These are phyloP conservation scores for Vishniacozyma victoriae DNA, from an alignment of 768 basidiomycete species.

Conservation along the genomic window DNA sequence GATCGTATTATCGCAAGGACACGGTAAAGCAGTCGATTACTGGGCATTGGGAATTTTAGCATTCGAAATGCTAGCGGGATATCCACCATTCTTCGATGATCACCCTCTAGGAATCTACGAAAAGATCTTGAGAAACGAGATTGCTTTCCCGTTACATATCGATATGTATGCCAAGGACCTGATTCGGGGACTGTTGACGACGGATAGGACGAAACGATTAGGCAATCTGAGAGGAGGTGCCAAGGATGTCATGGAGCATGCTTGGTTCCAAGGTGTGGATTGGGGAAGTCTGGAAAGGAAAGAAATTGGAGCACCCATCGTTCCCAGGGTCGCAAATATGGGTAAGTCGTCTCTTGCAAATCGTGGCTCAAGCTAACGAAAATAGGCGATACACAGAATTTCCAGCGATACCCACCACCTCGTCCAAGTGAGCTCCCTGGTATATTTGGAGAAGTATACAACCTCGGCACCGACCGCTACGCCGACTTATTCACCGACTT, in stretches of 20 bases:
- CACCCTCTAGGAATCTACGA: conserved; percentile 98
- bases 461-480: conserved; percentile 34
- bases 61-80: conserved; percentile 98
- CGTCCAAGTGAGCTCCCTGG: conserved; percentile 43
- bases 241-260: conserved; percentile 81
- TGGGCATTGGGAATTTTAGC: conserved; percentile 97
- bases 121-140: conserved; percentile 81
- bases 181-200: conserved; percentile 79
- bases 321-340: conserved; percentile 41
- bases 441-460: conserved; percentile 39
- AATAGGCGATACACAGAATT: conserved; percentile 46
- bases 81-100: conserved; percentile 97
- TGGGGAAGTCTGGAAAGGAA: conserved; percentile 45
- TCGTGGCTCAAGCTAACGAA: not conserved
- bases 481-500: conserved; percentile 37
- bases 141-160: conserved; percentile 85
- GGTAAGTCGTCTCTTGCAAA: conserved; percentile 28
- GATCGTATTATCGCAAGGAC: conserved; percentile 94
- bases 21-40: conserved; percentile 98
- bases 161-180: conserved; percentile 84
- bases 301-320: conserved; percentile 46
- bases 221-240: conserved; percentile 91
- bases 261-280: conserved; percentile 64
- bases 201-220: conserved; percentile 82
- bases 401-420: conserved; percentile 46